A percentile compares a stretch with the other conserved stretches of the same genome.
phyloP scores from a whole-genome alignment of 345 rosid species.

The Camelina neglecta region DNA sequence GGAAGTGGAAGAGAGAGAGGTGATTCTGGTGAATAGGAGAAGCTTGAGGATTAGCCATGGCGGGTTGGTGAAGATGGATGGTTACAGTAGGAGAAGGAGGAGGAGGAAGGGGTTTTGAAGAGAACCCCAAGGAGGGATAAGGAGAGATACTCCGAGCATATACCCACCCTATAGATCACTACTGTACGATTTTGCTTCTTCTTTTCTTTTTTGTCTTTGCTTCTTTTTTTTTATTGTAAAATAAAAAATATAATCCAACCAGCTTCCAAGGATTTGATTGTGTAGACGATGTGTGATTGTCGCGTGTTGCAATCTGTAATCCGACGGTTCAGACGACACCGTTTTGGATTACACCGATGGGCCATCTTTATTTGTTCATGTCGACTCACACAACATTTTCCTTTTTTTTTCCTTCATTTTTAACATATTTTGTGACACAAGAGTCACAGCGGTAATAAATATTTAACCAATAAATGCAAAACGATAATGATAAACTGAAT shows the following conservation, averaged over 20 bases:
- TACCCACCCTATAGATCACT: constrained; percentile 41
- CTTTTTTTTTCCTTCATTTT: not conserved
- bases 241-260: constrained; percentile 16
- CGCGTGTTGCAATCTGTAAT: constrained; percentile 40
- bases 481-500: too few species aligned
- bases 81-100: constrained; percentile 13
- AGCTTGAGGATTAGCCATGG: constrained; percentile 55
- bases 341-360: constrained; percentile 30
- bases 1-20: constrained; percentile 43
- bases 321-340: constrained; percentile 31
- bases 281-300: constrained; percentile 41
- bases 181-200: constrained; percentile 20
- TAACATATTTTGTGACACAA: not conserved
- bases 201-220: not conserved
- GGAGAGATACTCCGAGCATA: constrained; percentile 71
- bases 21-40: constrained; percentile 45
- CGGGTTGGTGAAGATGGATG: not conserved
- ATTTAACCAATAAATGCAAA: too few species aligned
- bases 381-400: constrained; percentile 19
- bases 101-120: constrained; percentile 33
- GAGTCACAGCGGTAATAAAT: not conserved
- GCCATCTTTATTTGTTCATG: constrained; percentile 24
- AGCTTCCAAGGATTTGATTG: constrained; percentile 34
- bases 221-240: not conserved
- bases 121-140: constrained; percentile 49